These are phyloP conservation scores for Candida pini DNA, from an alignment of 805 yeast genomes.

Conservation along the genomic window DNA sequence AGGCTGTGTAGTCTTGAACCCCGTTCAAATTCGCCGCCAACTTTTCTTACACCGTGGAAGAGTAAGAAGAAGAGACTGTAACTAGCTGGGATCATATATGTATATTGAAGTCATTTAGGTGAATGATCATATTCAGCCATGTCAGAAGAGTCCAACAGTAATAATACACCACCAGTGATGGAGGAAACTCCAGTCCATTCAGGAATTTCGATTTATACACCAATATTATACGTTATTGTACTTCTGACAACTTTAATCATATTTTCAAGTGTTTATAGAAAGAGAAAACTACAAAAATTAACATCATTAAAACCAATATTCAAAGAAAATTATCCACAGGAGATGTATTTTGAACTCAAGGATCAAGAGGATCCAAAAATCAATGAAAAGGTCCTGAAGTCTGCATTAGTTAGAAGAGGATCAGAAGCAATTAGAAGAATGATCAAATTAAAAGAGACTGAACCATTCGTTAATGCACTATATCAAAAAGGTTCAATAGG, in stretches of 20 bases:
- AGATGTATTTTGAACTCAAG: slow-evolving; percentile 56
- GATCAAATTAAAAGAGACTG: slow-evolving; percentile 73
- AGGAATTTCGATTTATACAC: slow-evolving; percentile 58
- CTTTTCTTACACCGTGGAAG: no score
- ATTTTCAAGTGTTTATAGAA: slow-evolving; percentile 66
- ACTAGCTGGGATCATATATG: no score
- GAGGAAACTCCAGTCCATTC: slow-evolving; percentile 27
- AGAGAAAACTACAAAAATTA: slow-evolving; percentile 47
- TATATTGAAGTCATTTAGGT: no score
- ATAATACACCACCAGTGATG: slow-evolving; percentile 6
- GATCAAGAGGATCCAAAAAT: slow-evolving; percentile 49
- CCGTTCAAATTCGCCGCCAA: background rate
- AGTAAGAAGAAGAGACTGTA: no score
- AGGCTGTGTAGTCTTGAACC: background rate
- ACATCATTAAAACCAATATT: slow-evolving; percentile 68
- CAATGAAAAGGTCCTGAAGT: slow-evolving; percentile 50
- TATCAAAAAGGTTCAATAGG: slow-evolving; percentile 90
- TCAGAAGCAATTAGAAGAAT: slow-evolving; percentile 84
- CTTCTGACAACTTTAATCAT: slow-evolving; percentile 59
- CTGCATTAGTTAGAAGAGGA: slow-evolving; percentile 54
- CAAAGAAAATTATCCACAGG: slow-evolving; percentile 58
- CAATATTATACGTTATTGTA: slow-evolving; percentile 68
- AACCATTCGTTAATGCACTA: slow-evolving; percentile 60
- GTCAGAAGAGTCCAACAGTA: no score
- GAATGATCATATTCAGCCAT: no score